phyloP scores from a whole-genome alignment of 768 basidiomycete genomes.

The Pisolithus tinctorius region DNA sequence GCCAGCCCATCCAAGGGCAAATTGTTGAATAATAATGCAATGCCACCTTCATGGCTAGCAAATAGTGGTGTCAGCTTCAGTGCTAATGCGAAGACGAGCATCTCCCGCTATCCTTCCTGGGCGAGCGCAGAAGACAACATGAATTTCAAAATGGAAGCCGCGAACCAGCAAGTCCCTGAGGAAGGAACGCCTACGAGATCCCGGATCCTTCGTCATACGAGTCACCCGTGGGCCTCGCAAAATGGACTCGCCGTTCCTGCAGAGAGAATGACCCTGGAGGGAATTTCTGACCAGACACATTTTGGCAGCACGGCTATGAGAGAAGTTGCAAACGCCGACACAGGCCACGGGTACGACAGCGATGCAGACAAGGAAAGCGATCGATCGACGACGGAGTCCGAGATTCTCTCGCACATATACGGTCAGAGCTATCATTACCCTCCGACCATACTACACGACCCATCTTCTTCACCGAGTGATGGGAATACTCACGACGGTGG shows the following conservation, averaged over 20 bases:
- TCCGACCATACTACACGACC: not conserved
- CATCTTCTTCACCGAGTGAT: not conserved
- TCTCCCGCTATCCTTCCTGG: not conserved
- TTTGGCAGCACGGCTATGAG: constrained; percentile 1
- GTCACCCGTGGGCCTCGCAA: constrained; percentile 10
- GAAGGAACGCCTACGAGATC: constrained; percentile 4
- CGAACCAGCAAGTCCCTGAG: constrained; percentile 6
- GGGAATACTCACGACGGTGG: constrained; percentile 3
- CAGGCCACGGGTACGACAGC: not conserved
- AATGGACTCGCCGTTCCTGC: not conserved
- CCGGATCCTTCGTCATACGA: constrained; percentile 20
- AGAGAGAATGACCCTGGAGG: not conserved
- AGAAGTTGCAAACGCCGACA: constrained; percentile 5
- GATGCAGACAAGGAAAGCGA: not conserved
- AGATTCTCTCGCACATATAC: constrained; percentile 15
- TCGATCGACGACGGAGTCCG: not conserved
- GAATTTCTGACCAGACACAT: not conserved
- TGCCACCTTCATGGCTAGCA: constrained; percentile 7
- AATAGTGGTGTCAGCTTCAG: not conserved
- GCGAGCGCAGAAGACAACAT: not conserved
- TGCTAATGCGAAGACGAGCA: not conserved
- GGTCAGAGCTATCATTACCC: constrained; percentile 25
- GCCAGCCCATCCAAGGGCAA: constrained; percentile 10
- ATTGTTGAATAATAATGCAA: constrained; percentile 8
- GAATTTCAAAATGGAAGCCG: not conserved